Percentiles rank a stretch among this genome's conserved stretches.
Conservation (phyloP, 2,329 filamentous ascomycete genomes). For the Ophiostoma himal-ulmi region DNA sequence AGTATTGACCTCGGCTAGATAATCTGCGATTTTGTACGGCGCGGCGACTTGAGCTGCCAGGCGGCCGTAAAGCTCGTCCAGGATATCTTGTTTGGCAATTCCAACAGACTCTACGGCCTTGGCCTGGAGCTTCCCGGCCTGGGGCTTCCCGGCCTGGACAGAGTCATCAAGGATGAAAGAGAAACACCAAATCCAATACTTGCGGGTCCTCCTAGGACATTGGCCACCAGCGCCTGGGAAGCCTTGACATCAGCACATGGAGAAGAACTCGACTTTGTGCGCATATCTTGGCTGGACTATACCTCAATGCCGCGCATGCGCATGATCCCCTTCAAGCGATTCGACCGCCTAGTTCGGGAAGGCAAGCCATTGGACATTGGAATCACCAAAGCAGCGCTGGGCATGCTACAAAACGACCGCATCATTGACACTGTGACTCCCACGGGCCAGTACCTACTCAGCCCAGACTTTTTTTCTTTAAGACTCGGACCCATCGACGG, state of each 20-base stretch:
- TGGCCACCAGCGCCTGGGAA: slow-evolving; percentile 32
- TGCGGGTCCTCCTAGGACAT: background rate
- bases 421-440: slow-evolving; percentile 49
- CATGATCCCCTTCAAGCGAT: slow-evolving; percentile 58
- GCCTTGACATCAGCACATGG: slow-evolving; percentile 42
- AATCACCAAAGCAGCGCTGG: slow-evolving; percentile 59
- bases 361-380: slow-evolving; percentile 46
- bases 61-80: slow-evolving; percentile 60
- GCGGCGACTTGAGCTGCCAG: slow-evolving; percentile 52
- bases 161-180: background rate
- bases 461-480: slow-evolving; percentile 60
- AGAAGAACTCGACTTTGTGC: slow-evolving; percentile 56
- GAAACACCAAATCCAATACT: background rate
- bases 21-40: slow-evolving; percentile 60
- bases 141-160: background rate
- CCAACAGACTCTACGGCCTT: slow-evolving; percentile 68
- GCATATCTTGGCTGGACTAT: slow-evolving; percentile 73
- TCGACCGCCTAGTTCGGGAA: slow-evolving; percentile 43
- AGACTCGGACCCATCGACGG: slow-evolving; percentile 51
- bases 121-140: slow-evolving; percentile 38
- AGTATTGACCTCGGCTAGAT: slow-evolving; percentile 42
- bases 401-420: slow-evolving; percentile 62
- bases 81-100: slow-evolving; percentile 69
- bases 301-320: slow-evolving; percentile 63
- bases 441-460: slow-evolving; percentile 60